Percentiles rank a stretch among this genome's conserved stretches.
phyloP scores from a whole-genome alignment of 1,284 basidiomycete species.

The Mycena citricolor region DNA sequence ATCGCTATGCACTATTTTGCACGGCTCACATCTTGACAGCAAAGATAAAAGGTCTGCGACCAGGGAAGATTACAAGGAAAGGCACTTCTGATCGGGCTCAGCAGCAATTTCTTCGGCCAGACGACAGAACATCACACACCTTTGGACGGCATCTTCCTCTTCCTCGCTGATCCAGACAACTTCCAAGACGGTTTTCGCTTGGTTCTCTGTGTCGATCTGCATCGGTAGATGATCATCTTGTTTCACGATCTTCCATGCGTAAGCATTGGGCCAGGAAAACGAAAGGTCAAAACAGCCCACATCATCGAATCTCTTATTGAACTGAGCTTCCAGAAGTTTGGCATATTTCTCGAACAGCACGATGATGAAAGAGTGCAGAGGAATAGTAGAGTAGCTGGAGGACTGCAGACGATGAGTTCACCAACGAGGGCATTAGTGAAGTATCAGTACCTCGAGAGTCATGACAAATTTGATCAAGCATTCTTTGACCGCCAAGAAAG shows the following conservation, averaged over 20 bases:
- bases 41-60: slow-evolving; percentile 93
- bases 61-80: slow-evolving; percentile 86
- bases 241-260: slow-evolving; percentile 67
- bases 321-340: slow-evolving; percentile 80
- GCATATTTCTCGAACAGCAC: slow-evolving; percentile 92
- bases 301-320: slow-evolving; percentile 78
- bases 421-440: too few species aligned
- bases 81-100: slow-evolving; percentile 46
- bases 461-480: slow-evolving; percentile 86
- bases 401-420: slow-evolving; percentile 48
- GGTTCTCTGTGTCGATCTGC: slow-evolving; percentile 72
- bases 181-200: slow-evolving; percentile 77
- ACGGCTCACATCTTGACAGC: slow-evolving; percentile 82
- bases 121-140: slow-evolving; percentile 44
- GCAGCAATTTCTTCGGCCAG: slow-evolving; percentile 9
- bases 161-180: slow-evolving; percentile 83
- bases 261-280: slow-evolving; percentile 1
- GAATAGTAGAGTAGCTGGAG: slow-evolving; percentile 81
- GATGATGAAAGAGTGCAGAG: slow-evolving; percentile 84
- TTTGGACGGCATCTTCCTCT: slow-evolving; percentile 62
- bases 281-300: slow-evolving; percentile 45
- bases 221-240: slow-evolving; percentile 94
- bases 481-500: slow-evolving; percentile 85
- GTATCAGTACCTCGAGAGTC: slow-evolving; percentile 88
- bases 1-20: slow-evolving; percentile 1